A percentile compares a stretch with the other conserved stretches of the same genome.
Conservation (phyloP, 1,139 yeast species). For the Yamadazyma taylorii region DNA sequence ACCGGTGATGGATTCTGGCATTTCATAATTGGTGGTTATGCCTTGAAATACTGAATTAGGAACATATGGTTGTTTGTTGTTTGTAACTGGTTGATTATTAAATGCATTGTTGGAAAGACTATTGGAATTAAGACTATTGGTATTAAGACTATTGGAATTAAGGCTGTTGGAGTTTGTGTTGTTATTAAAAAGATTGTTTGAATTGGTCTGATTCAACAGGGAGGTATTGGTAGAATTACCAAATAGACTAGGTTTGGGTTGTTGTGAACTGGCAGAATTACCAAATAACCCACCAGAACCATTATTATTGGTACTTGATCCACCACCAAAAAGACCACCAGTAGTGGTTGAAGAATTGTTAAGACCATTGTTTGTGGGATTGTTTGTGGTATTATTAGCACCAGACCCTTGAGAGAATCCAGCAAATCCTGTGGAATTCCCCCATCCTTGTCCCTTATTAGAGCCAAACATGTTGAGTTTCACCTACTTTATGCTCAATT, state of each 20-base stretch:
- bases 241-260: constrained; percentile 9
- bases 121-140: background rate
- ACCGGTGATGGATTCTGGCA: constrained; percentile 45
- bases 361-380: background rate
- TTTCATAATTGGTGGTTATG: constrained; percentile 13
- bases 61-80: constrained; percentile 8
- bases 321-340: constrained; percentile 8
- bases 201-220: background rate
- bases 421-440: constrained; percentile 16
- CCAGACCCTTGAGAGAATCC: constrained; percentile 18
- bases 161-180: background rate
- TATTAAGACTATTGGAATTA: background rate
- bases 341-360: constrained; percentile 4
- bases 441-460: constrained; percentile 10
- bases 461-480: too few species aligned
- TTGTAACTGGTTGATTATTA: too few species aligned
- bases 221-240: constrained; percentile 6
- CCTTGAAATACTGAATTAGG: constrained; percentile 13
- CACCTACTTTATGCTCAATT: too few species aligned
- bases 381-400: constrained; percentile 3
- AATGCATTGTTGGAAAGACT: too few species aligned
- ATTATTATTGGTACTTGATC: constrained; percentile 4
- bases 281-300: constrained; percentile 25
- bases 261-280: constrained; percentile 2
- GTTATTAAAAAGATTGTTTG: background rate